phyloP scores from a whole-genome alignment of 495 filamentous ascomycete species.

The Venustampulla echinocandica region DNA sequence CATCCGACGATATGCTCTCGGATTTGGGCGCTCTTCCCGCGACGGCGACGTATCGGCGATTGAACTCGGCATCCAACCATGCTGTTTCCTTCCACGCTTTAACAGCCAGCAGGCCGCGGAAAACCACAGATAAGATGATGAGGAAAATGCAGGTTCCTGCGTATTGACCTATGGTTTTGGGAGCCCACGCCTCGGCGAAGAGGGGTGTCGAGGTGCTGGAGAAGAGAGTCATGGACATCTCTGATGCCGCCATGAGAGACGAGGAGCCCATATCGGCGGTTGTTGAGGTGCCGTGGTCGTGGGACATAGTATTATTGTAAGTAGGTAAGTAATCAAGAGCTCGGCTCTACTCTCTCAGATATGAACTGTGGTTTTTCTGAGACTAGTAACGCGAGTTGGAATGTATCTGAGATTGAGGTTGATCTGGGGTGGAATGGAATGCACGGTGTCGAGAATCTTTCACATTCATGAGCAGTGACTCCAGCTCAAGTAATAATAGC shows the following conservation, averaged over 20 bases:
- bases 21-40: slow-evolving; percentile 51
- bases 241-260: slow-evolving; percentile 7
- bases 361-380: too few species aligned
- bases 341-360: too few species aligned
- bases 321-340: too few species aligned
- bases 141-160: slow-evolving; percentile 85
- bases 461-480: too few species aligned
- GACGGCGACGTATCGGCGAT: slow-evolving; percentile 67
- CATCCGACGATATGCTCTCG: slow-evolving; percentile 41
- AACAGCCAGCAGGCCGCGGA: slow-evolving; percentile 59
- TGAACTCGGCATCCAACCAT: slow-evolving; percentile 54
- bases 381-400: too few species aligned
- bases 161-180: slow-evolving; percentile 56
- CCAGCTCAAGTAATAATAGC: too few species aligned
- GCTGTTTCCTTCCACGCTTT: slow-evolving; percentile 44
- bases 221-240: slow-evolving; percentile 52
- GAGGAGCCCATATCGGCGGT: not conserved
- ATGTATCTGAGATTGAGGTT: too few species aligned
- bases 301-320: too few species aligned
- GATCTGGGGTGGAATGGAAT: too few species aligned
- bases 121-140: slow-evolving; percentile 58
- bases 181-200: slow-evolving; percentile 67
- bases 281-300: slow-evolving; percentile 6
- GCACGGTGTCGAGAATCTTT: too few species aligned
- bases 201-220: slow-evolving; percentile 58